Evolutionary conservation across 345 rosid genomes (phyloP), one percentile per base, ranked within the genome.

Genomic region (Salix koriyanagi): DNA sequence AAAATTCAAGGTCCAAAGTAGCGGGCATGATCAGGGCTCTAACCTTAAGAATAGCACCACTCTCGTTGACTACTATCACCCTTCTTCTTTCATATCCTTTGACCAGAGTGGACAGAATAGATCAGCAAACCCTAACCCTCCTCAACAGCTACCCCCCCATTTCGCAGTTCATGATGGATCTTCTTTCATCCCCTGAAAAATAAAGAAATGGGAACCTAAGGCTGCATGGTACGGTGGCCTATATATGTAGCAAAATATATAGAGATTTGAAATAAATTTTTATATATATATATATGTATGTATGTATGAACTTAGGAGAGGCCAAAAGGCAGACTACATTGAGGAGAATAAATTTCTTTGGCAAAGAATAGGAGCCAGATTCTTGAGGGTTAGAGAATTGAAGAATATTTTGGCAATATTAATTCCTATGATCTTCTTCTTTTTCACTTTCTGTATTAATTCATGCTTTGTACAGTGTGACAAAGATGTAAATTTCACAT

Each of bases 81-180:
- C 97, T 79, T 78, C 91, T 75, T 84, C 91, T 72, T 84, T 83
- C 73, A 85, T 94, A 77, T 80, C 96, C 26, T 94, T 94, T 79
- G 91, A 89, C 71, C 93, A 88, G 76, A 83, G 86, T 54, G 86
- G 88, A 37, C 93, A 84, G 78, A 82, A 73, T 73, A 87, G 89
- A 73, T 66, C 82, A 36, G 82, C 14, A 4, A 32, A 32, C 44
- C 71, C 52, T 21, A 58, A 48, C 75, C 79, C 89, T 76, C 82
- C 84, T 66, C 82, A 84, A 60, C 91, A 90, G 67, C 69, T 88
- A 37, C 73, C 85, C 73, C 81, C 89, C 46, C 96, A 90, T 79
- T 90, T 92, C 78, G 87, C 87, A 67, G 86, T 86, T 76, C 91
- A 92, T 79, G 94, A 76, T 69, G 83, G 88, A 58, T 87, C 93